phyloP scores from a whole-genome alignment of 768 basidiomycete species.

The Lactarius akahatsu region DNA sequence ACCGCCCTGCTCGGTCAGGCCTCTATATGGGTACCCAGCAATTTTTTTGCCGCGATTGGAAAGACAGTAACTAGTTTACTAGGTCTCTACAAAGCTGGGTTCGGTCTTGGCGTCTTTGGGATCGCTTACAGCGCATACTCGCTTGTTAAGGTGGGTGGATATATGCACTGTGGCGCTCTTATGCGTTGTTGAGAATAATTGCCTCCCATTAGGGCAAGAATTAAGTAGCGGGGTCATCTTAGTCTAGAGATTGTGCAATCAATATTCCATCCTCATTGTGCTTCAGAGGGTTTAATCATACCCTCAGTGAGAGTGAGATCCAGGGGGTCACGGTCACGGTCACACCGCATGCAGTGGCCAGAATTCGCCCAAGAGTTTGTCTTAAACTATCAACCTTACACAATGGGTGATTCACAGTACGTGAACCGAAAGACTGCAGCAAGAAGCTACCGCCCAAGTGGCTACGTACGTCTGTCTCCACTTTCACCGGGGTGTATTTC shows the following conservation, averaged over 20 bases:
- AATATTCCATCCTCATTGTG: slow-evolving; percentile 5
- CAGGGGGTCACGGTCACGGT: not conserved
- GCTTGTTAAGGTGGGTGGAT: slow-evolving; percentile 41
- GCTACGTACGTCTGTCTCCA: slow-evolving; percentile 44
- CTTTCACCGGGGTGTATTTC: not conserved
- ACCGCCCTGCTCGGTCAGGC: slow-evolving; percentile 58
- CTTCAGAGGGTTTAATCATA: not conserved
- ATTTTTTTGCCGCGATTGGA: not conserved
- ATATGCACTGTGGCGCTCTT: not conserved
- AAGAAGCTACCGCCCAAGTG: slow-evolving; percentile 52
- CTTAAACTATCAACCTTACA: not conserved
- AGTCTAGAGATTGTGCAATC: slow-evolving; percentile 12
- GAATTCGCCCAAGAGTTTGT: not conserved
- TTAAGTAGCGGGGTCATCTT: not conserved
- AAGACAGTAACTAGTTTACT: slow-evolving; percentile 13
- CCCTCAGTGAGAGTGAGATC: no score
- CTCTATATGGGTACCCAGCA: slow-evolving; percentile 60
- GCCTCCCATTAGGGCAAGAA: slow-evolving; percentile 14
- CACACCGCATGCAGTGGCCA: not conserved
- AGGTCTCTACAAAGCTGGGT: slow-evolving; percentile 58
- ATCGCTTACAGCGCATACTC: slow-evolving; percentile 50
- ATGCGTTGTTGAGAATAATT: not conserved
- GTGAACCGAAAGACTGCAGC: slow-evolving; percentile 44
- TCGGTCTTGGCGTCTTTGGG: slow-evolving; percentile 53
- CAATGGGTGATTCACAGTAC: slow-evolving; percentile 35